Conservation (phyloP, 148 eudicot genomes). For the Polygonum aviculare region DNA sequence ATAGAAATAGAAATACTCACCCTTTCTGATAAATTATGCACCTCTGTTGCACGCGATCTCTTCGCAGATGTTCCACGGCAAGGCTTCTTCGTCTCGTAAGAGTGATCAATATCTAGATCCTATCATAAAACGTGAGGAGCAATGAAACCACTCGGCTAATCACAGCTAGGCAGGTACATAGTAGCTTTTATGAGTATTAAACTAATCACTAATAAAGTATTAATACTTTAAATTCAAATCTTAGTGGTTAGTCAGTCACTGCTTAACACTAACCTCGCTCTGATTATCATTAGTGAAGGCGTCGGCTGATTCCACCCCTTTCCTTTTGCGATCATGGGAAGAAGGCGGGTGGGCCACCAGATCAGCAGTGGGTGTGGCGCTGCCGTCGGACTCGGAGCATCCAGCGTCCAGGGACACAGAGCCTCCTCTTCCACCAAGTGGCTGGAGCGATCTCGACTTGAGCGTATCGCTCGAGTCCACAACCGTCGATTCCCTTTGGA, state of each 20-base stretch:
- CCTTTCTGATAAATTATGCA: constrained; percentile 86
- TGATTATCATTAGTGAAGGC: constrained; percentile 8
- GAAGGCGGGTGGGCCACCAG: neutral
- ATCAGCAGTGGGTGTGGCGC: constrained; percentile 12
- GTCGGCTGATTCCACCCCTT: constrained; percentile 22
- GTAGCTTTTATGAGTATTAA: neutral
- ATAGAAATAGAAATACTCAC: constrained; percentile 25
- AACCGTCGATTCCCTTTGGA: constrained; percentile 24
- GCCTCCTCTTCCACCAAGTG: constrained; percentile 15
- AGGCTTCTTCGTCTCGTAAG: constrained; percentile 41
- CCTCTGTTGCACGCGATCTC: constrained; percentile 92
- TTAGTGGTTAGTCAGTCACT: too few relatives aligned
- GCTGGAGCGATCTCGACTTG: neutral
- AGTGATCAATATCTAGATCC: constrained; percentile 59
- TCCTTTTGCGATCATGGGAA: constrained; percentile 37
- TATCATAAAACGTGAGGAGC: constrained; percentile 2
- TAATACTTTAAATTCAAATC: neutral
- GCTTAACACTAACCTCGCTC: neutral
- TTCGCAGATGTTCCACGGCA: constrained; percentile 43
- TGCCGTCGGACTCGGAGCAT: constrained; percentile 26
- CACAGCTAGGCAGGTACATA: neutral
- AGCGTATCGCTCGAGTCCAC: constrained; percentile 42
- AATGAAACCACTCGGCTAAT: neutral
- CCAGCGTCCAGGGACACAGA: constrained; percentile 19
- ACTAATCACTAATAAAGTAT: neutral